Base-by-base conservation (phyloP, 108 stramenopile genomes). In the Cyclotella baltica region DNA sequence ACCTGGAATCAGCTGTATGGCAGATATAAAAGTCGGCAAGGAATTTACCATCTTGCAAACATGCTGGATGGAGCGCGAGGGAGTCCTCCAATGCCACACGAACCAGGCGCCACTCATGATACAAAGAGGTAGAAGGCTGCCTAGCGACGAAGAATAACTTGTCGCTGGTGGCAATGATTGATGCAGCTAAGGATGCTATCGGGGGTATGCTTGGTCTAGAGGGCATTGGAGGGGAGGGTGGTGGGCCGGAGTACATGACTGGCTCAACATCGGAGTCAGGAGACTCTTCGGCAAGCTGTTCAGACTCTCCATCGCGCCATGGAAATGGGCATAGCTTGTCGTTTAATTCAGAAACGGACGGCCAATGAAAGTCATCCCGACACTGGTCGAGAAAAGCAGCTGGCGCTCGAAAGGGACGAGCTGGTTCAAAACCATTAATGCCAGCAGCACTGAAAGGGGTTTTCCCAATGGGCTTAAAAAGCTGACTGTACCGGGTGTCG, bases 91-190 rank as follows among this genome's bases (percentile, higher is more conserved):
- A 0, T 15, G n/a, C n/a, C n/a, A n/a, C n/a, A n/a, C n/a, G n/a
- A n/a, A n/a, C n/a, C n/a, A n/a, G n/a, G n/a, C n/a, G 46, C 67
- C 67, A 68, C 31, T 68, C 67, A 0, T 48, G 67, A 11, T 29
- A 27, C 0, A 5, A 31, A 19, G 48, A 29, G n/a, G n/a, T n/a
- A 30, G 46, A 27, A 6, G 33, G 5, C 20, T 23, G 28, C 15
- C n/a, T 27, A 8, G 48, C 27, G 30, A 68, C 31, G n/a, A 68
- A 68, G 30, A 68, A 68, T 27, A 68, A 29, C 18, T 19, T 23
- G 30, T 68, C 67, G 47, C 25, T 0, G 13, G 27, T 50, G 0
- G 6, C 1, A 19, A 68, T 30, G 30, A 68, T 52, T 18, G 27
- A n/a, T 20, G 30, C 47, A 43, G 46, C 0, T 27, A 51, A 23